Conservation (phyloP, 129 eudicot genomes). For the Gnaphalium uliginosum region DNA sequence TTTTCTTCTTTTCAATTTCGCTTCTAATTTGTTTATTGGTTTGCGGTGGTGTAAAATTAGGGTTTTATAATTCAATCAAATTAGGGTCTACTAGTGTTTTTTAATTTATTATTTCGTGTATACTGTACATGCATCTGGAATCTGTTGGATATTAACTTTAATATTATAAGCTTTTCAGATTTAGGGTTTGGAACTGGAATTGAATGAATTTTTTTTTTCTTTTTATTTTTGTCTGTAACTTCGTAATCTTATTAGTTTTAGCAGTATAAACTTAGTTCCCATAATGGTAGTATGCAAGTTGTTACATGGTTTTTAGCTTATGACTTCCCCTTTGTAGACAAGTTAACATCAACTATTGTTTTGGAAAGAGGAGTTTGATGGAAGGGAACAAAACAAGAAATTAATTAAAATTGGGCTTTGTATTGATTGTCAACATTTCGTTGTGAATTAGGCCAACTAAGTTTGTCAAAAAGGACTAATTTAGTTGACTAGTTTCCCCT, state of each 20-base stretch:
- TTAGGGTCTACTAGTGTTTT: slow-evolving; percentile 11
- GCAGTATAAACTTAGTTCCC: not conserved
- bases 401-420: not conserved
- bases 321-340: not conserved
- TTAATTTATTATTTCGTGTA: not conserved
- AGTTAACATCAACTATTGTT: not conserved
- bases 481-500: not conserved
- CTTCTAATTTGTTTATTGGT: not conserved
- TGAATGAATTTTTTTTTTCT: no score
- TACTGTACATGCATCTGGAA: not conserved
- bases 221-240: not conserved
- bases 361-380: not conserved
- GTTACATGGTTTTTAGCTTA: not conserved
- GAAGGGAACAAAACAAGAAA: no score
- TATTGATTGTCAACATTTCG: not conserved
- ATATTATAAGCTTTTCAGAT: not conserved
- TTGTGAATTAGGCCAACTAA: not conserved
- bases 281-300: not conserved
- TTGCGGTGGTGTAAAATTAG: not conserved
- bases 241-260: not conserved
- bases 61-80: not conserved
- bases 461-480: not conserved
- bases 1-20: not conserved
- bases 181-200: not conserved
- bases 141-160: not conserved